Evolutionary conservation across 2,329 filamentous ascomycete species (phyloP), one percentile per base, ranked within the genome.

Genomic region (Fusarium sarcochroum): DNA sequence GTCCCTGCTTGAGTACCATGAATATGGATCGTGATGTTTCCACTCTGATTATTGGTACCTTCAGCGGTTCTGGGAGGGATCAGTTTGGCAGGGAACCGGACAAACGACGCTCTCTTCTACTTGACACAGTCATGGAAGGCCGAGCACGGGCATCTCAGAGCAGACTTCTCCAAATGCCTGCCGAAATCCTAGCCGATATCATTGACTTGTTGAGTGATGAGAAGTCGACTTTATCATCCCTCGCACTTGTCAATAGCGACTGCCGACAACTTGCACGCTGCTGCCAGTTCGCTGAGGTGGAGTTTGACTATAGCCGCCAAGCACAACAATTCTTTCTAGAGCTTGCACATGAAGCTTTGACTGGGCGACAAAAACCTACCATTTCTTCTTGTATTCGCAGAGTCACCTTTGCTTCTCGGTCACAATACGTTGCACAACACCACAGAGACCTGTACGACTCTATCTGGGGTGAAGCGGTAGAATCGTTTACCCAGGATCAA

Each of bases 161-260:
- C 47, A 25, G 4, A 3, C 30, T 53, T 17, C 14, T 53, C 2
- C 21, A 30, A 3, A 7, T 53, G 0, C 47, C 47, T 7, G 17
- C 47, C 13, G 54, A 53, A 9, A 53, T 53, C 20, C 54, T 49
- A 1, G 15, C 32, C 4, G 13, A 48, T 14, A 23, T 49, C 23
- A 8, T 40, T 15, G 32, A 55, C 23, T 8, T 37, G 7, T 9
- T 47, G 7, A 27, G 23, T 14, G 32, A 30, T 6, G 52, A 49
- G 3, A 30, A 11, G 7, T 1, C 4, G 17, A 18, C 23, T 3
- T 15, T 57, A 2, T 5, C 7, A 0, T 40, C 45, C 1, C 44
- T 55, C 2, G 34, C 44, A 3, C 35, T 68, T 17, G 68, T 64
- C 27, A 73, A 66, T 21, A 72, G 65, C 18, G 65, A 71, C 5